Base-by-base conservation (phyloP, 352 stramenopile species). In the Elongisporangium senticosum region DNA sequence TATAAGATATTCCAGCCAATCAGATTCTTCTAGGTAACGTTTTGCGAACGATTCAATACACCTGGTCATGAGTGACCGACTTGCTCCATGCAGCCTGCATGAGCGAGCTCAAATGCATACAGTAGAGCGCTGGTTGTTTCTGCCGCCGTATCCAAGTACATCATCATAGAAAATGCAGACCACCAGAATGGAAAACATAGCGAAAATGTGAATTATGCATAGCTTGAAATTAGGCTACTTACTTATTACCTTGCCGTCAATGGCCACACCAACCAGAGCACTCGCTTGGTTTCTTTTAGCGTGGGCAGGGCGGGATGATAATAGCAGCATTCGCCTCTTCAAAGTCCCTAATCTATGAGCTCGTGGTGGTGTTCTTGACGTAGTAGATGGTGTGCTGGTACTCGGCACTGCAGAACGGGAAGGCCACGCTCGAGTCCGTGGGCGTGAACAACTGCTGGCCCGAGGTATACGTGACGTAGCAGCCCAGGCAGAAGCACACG, bases 401-500 rank as follows among this genome's bases (percentile, higher is more conserved):
- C 40, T 67, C 61, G 14, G n/a, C 21, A 1, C 24, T 13, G 33
- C 61, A 67, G 52, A 60, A 67, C 22, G 61, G 56, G 47, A 67
- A 67, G 8, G 59, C 56, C 48, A 71, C 62, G 28, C 57, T 50
- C 33, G 68, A 61, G 20, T 65, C 33, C 20, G 61, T 61, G 2
- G 74, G 77, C 50, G 60, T 79, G 63, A 87, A 86, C 2, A 88
- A 61, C 49, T 75, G 59, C 63, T 85, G 78, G 55, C 77, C 77
- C 8, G 72, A 69, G 55, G 69, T 68, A 62, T 77, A 72, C 58
- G 76, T 71, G 4, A 85, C 75, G 59, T 87, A 89, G 53, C 61
- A 69, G 17, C 76, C 75, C 3, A 79, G 58, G 37, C 61, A 47
- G 23, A 69, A 60, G 47, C 77, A 86, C 22, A 86, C 61, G 0